Percentiles rank a stretch among this genome's conserved stretches.
Conservation (phyloP, 2,329 filamentous ascomycete genomes). For the Botryosphaeria agaves region DNA sequence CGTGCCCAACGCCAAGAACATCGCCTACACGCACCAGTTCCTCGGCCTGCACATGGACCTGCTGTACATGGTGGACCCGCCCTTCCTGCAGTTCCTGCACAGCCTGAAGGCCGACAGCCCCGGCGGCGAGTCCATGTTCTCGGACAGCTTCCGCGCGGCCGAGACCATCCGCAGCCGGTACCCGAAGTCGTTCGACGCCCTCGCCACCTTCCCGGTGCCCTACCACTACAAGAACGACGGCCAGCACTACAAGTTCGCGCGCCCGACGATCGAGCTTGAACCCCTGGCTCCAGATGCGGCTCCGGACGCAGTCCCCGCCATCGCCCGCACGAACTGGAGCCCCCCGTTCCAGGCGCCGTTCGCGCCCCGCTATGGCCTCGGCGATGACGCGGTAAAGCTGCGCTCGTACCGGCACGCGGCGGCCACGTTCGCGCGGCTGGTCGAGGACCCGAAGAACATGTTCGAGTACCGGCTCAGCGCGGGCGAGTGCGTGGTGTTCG, state of each 20-base stretch:
- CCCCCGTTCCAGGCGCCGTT: slow-evolving; percentile 19
- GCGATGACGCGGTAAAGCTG: slow-evolving; percentile 3
- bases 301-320: slow-evolving; percentile 9
- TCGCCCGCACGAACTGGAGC: slow-evolving; percentile 16
- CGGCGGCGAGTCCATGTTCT: slow-evolving; percentile 77
- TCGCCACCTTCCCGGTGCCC: slow-evolving; percentile 29
- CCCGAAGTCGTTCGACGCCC: slow-evolving; percentile 15
- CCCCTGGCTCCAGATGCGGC: slow-evolving; percentile 12
- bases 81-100: slow-evolving; percentile 74
- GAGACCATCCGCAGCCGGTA: slow-evolving; percentile 15
- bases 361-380: slow-evolving; percentile 1
- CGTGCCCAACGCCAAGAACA: slow-evolving; percentile 71
- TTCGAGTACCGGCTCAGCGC: slow-evolving; percentile 57
- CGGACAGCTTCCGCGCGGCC: slow-evolving; percentile 52
- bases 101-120: slow-evolving; percentile 65
- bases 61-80: slow-evolving; percentile 65
- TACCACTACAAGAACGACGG: slow-evolving; percentile 55
- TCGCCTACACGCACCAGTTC: slow-evolving; percentile 67
- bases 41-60: slow-evolving; percentile 89
- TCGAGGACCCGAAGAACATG: slow-evolving; percentile 41
- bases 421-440: slow-evolving; percentile 35
- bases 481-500: slow-evolving; percentile 86
- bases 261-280: slow-evolving; percentile 35
- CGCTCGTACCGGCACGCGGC: slow-evolving; percentile 32
- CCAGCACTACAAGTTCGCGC: slow-evolving; percentile 41